Base-by-base conservation (phyloP, 148 eudicot genomes). In the Bassia scoparia region DNA sequence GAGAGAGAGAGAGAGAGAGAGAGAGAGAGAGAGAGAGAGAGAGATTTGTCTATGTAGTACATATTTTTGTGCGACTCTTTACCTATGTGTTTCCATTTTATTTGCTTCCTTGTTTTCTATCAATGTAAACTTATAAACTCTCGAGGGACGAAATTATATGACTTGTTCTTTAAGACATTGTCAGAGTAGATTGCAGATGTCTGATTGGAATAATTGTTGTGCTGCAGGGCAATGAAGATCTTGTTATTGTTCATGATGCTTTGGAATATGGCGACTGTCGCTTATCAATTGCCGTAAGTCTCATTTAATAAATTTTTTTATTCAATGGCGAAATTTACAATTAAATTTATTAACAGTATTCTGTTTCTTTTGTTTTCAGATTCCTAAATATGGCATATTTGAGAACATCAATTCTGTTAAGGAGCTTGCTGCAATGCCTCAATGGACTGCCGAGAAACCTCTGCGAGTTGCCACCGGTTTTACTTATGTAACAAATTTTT, bases 391-490 rank as follows among this genome's bases (percentile, higher is more conserved):
- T 82, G 99, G 97, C 72, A 88, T 91, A 67, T 95, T 89, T 78
- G 97, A 95, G 85, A 92, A 90, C 59, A 84, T 92, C 68, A 95
- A 95, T 74, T 89, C 99, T 31, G 15, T 95, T 73, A 78, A 80
- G 82, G 99, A 95, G 81, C 89, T 95, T 73, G 97, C 89, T 41
- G 81, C 86, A 82, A 95, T 95, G 99, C 94, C 99, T 60, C 96
- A 88, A 67, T 95, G 99, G 99, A 95, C 96, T 70, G 84, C 90
- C 37, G 89, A 92, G 75, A 92, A 80, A 69, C 99, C 97, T 80
- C 87, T 95, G 44, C 82, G 97, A 83, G 89, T 95, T 69, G 94
- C 97, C 54, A 91, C 97, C 69, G 96, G 97, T 73, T 95, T 95
- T 84, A 88, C 97, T 79, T 84, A 92, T 83, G 99, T 95, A 87